Evolutionary conservation across 2,329 filamentous ascomycete species (phyloP).

Genomic region (Elsinoe ampelina): DNA sequence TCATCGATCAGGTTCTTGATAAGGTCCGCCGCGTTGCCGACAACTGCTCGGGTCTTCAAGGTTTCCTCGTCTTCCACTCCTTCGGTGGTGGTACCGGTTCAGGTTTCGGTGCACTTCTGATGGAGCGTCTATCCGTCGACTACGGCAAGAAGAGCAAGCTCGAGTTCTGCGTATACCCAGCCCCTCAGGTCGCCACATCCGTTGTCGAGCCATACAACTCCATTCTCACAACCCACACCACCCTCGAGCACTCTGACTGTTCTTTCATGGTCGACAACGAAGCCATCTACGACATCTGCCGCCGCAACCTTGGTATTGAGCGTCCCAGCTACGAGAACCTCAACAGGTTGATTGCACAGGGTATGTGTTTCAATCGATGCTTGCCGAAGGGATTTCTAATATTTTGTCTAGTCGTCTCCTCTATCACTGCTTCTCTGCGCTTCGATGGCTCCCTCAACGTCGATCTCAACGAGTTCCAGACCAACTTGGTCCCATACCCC

Average conservation of each 20-base stretch:
- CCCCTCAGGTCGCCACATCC: slow-evolving; percentile 90
- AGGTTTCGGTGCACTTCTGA: slow-evolving; percentile 93
- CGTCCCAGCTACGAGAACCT: slow-evolving; percentile 98
- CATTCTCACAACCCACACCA: slow-evolving; percentile 97
- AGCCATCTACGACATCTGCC: slow-evolving; percentile 99
- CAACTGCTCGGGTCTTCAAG: slow-evolving; percentile 95
- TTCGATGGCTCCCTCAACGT: slow-evolving; percentile 99
- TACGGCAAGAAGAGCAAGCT: slow-evolving; percentile 99
- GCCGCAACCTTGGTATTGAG: slow-evolving; percentile 92
- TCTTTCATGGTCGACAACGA: slow-evolving; percentile 99
- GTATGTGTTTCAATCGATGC: slow-evolving; percentile 38
- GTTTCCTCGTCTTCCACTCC: slow-evolving; percentile 99
- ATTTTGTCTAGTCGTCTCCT: slow-evolving; percentile 67
- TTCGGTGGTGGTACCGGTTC: slow-evolving; percentile 98
- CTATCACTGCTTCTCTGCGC: slow-evolving; percentile 94
- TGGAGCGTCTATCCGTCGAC: slow-evolving; percentile 98
- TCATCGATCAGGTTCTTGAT: slow-evolving; percentile 96
- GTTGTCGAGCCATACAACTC: slow-evolving; percentile 99
- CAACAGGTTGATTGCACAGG: slow-evolving; percentile 96
- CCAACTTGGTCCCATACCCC: slow-evolving; percentile 96
- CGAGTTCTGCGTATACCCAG: slow-evolving; percentile 98
- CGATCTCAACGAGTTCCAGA: slow-evolving; percentile 99
- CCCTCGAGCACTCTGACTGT: slow-evolving; percentile 98
- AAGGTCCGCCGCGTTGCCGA: slow-evolving; percentile 96
- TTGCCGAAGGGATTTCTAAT: neutral